A percentile compares a stretch with the other conserved stretches of the same genome.
These are phyloP conservation scores for Aspergillus conjunctus DNA, from an alignment of 495 filamentous ascomycete species.

Conservation along the genomic window DNA sequence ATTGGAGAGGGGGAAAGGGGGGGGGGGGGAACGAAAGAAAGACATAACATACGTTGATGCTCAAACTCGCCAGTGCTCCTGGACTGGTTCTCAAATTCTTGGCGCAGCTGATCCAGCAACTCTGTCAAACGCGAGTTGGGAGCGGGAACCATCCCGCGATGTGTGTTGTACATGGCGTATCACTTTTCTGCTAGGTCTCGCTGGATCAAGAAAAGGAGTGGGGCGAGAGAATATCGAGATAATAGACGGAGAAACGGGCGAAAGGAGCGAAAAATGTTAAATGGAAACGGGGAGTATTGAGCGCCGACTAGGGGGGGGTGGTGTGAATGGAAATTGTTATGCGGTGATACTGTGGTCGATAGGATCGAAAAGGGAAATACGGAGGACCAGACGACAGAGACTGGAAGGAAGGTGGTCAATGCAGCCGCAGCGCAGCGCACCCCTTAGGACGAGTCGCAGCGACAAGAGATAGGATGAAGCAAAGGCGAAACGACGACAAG, in stretches of 20 bases:
- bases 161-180: constrained; percentile 81
- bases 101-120: constrained; percentile 84
- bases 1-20: not conserved
- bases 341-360: not conserved
- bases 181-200: constrained; percentile 9
- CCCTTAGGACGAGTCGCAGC: constrained; percentile 25
- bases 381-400: constrained; percentile 26
- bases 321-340: not conserved
- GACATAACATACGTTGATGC: constrained; percentile 73
- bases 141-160: constrained; percentile 77
- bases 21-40: constrained; percentile 1
- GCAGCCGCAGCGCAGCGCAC: constrained; percentile 31
- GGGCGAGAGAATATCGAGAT: not conserved
- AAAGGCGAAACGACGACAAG: constrained; percentile 1
- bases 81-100: constrained; percentile 86
- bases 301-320: not conserved
- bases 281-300: not conserved
- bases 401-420: constrained; percentile 21
- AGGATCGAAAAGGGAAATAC: constrained; percentile 8
- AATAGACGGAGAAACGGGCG: not conserved
- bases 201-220: constrained; percentile 2
- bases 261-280: not conserved
- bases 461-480: constrained; percentile 7
- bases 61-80: constrained; percentile 78
- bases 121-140: constrained; percentile 81